These are phyloP conservation scores for Hibiscus tridactylites DNA, from an alignment of 345 rosid species.

Conservation along the genomic window DNA sequence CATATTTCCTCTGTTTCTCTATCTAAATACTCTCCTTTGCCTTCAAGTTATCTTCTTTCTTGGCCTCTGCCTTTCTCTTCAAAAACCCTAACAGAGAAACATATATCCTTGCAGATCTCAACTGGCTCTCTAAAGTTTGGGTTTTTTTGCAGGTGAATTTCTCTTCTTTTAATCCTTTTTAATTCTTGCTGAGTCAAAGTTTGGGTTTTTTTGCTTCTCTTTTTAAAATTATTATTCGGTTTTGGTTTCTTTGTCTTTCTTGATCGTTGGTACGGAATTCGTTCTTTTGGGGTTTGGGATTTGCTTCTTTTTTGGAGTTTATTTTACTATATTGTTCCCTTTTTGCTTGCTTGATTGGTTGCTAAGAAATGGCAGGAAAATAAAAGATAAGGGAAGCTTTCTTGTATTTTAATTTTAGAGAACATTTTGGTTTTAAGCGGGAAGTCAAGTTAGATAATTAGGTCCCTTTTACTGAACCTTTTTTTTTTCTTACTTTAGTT, in stretches of 20 bases:
- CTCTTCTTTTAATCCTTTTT: constrained; percentile 4
- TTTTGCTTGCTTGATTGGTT: constrained; percentile 20
- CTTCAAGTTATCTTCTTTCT: constrained; percentile 14
- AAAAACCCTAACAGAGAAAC: constrained; percentile 11
- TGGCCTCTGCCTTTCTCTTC: background rate
- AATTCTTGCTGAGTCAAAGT: constrained; percentile 29
- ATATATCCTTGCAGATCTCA: constrained; percentile 20
- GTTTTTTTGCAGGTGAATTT: constrained; percentile 29
- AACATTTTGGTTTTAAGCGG: background rate
- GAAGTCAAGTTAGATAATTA: constrained; percentile 7
- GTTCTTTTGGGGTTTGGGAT: background rate
- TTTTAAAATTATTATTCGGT: background rate
- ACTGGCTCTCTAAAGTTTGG: background rate
- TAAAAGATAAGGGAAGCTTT: background rate
- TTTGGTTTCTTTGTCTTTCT: background rate
- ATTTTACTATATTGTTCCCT: background rate
- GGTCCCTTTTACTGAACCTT: background rate
- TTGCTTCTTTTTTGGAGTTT: background rate
- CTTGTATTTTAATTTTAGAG: background rate
- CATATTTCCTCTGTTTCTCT: background rate
- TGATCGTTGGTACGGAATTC: constrained; percentile 10
- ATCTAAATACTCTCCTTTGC: constrained; percentile 19
- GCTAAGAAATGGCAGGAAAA: constrained; percentile 17
- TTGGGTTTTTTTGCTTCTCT: constrained; percentile 20
- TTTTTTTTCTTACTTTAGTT: background rate